Evolutionary conservation across 805 yeast species (phyloP), one percentile per base, ranked within the genome.

Genomic region (Grigorovia yakushimaensis): DNA sequence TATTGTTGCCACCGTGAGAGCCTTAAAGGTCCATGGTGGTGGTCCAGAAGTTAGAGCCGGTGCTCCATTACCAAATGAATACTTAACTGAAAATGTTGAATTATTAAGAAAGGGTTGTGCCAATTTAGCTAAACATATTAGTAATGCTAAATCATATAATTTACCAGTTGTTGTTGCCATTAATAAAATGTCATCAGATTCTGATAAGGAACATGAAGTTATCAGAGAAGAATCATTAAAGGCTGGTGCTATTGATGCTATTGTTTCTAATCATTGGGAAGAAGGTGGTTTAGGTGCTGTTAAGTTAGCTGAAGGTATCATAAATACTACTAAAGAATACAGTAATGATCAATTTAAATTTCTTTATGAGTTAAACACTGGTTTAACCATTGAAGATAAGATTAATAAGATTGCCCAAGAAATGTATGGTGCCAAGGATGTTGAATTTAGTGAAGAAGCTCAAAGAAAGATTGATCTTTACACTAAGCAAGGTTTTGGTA

Each of bases 31-130:
- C 43, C 94, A 84, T 63, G 94, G 94, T 62, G 94, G 94, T 61
- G 94, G 88, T 45, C 87, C 93, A 44, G 88, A 83, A 58, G 91
- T 84, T 48, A 84, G 83, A 67, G 88, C 94, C 41, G 94, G 93
- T 60, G 84, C 84, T 52, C 73, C 87, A 47, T 73, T 84, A 63
- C 87, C 91, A 51, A 71, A 77, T 30, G 91, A 77, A 62, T 84
- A 84, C 69, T 72, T 79, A 19, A 74, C 74, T 56, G 94, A 84
- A 64, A 80, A 84, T 66, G 72, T 79, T 53, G 88, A 81, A 19
- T 70, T 83, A 58, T 81, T 84, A 57, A 67, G 74, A 56, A 73
- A 71, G 44, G 94, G 94, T 52, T 80, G 84, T 64, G 75, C 83
- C 43, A 84, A 84, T 68, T 74, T 84, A 67, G 82, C 78, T 45